A percentile compares a stretch with the other conserved stretches of the same genome.
These are phyloP conservation scores for Thielaviopsis punctulata DNA, from an alignment of 2,329 filamentous ascomycete genomes.

Conservation along the genomic window DNA sequence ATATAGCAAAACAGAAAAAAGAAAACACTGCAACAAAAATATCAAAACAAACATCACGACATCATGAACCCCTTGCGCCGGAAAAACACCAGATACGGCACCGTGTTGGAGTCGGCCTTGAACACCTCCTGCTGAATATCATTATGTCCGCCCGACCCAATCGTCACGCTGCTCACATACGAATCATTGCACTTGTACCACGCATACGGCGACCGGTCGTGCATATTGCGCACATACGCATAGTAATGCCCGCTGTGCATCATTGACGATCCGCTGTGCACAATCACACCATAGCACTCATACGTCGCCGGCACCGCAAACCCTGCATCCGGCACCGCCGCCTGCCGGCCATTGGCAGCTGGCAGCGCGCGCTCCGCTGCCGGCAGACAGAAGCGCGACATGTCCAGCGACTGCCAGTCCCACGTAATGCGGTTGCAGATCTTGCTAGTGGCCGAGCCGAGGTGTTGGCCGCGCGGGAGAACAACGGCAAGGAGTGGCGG, in stretches of 20 bases:
- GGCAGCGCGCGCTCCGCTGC: slow-evolving; percentile 19
- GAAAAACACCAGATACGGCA: slow-evolving; percentile 32
- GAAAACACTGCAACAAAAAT: neutral
- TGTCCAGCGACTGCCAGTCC: slow-evolving; percentile 51
- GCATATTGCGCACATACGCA: slow-evolving; percentile 40
- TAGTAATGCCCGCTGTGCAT: slow-evolving; percentile 62
- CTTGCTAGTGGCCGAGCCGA: slow-evolving; percentile 33
- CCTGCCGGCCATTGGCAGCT: slow-evolving; percentile 9
- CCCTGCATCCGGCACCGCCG: slow-evolving; percentile 21
- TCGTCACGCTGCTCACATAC: slow-evolving; percentile 24
- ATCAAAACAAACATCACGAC: neutral
- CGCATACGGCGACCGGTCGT: slow-evolving; percentile 19
- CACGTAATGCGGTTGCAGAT: slow-evolving; percentile 57
- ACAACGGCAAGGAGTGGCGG: slow-evolving; percentile 65
- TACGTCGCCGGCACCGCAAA: slow-evolving; percentile 47
- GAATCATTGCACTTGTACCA: slow-evolving; percentile 36
- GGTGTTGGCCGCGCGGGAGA: slow-evolving; percentile 40
- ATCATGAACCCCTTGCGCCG: slow-evolving; percentile 19
- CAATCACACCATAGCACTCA: slow-evolving; percentile 70
- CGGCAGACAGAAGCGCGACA: slow-evolving; percentile 27
- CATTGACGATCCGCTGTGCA: slow-evolving; percentile 52
- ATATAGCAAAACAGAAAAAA: neutral
- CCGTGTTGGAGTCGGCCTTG: slow-evolving; percentile 19
- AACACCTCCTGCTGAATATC: slow-evolving; percentile 25
- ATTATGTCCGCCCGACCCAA: slow-evolving; percentile 21